Evolutionary conservation across 148 eudicot genomes (phyloP), one percentile per base, ranked within the genome.

Genomic region (Fagopyrum esculentum): DNA sequence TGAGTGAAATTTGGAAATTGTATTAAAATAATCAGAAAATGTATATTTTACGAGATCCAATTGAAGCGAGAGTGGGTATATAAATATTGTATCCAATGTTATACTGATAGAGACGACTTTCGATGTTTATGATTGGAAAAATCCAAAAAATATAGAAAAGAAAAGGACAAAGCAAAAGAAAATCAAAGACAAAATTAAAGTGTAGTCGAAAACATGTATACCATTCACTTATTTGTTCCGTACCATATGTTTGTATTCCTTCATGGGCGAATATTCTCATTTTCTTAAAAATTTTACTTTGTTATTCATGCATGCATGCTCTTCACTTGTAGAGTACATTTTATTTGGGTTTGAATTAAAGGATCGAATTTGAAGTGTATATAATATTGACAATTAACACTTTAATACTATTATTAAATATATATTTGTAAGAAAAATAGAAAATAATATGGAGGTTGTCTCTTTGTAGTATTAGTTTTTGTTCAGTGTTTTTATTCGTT

Each of bases 241-340:
- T 57, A 57, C 64, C 9, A 57, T n/a, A 57, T 57, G 68, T 29
- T 61, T 40, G 68, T 13, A 26, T 61, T 40, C 43, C 44, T 26
- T 22, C 10, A 61, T 26, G 44, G 43, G 35, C 68, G 68, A 29
- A 3, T 26, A 12, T 16, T 54, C 57, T 50, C 68, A 61, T 61
- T 61, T 35, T 35, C 3, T 35, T 22, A 26, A 61, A 61, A 40
- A 29, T 61, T 61, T 29, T 16, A 61, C 68, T 61, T 61, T 61
- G 68, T 61, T 61, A 26, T 40, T 61, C 68, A 10, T 61, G 44
- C 68, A 10, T 61, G 44, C 68, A 61, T 61, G 43, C 68, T 29
- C 68, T 10, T 61, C 68, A 61, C 30, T 61, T 61, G 68, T 61
- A 29, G 68, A 12, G 9, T 26, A 9, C 40, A 43, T 26, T 40